These are phyloP conservation scores for Colletotrichum sansevieriae DNA, from an alignment of 2,329 filamentous ascomycete species.

Conservation along the genomic window DNA sequence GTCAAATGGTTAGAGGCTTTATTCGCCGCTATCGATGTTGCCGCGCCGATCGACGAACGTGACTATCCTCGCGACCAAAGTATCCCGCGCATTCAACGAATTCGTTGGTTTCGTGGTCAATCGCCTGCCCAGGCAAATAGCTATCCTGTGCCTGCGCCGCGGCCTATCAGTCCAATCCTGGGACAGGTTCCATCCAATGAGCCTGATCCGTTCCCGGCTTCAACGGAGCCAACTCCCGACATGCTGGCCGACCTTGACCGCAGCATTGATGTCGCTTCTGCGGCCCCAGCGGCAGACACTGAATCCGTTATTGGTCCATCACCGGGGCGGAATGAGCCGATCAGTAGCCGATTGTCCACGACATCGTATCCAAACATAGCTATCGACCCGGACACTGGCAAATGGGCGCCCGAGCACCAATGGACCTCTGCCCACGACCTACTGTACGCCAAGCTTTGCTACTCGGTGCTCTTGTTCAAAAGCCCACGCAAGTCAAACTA, in stretches of 20 bases:
- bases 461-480: slow-evolving; percentile 68
- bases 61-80: slow-evolving; percentile 73
- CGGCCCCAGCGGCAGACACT: slow-evolving; percentile 23
- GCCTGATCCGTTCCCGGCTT: slow-evolving; percentile 28
- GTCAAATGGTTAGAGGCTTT: slow-evolving; percentile 77
- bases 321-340: slow-evolving; percentile 37
- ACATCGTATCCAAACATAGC: slow-evolving; percentile 60
- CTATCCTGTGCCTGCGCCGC: slow-evolving; percentile 39
- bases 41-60: slow-evolving; percentile 78
- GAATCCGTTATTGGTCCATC: slow-evolving; percentile 40
- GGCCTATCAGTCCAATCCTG: slow-evolving; percentile 30
- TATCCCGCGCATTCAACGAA: slow-evolving; percentile 68
- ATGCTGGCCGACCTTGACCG: slow-evolving; percentile 12
- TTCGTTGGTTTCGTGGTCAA: slow-evolving; percentile 63
- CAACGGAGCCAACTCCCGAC: slow-evolving; percentile 36
- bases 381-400: slow-evolving; percentile 63
- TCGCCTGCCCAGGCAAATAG: slow-evolving; percentile 47
- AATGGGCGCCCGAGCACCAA: slow-evolving; percentile 68
- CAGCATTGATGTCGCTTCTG: neutral
- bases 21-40: slow-evolving; percentile 80
- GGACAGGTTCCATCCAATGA: slow-evolving; percentile 23
- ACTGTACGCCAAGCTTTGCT: slow-evolving; percentile 71
- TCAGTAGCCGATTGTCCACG: slow-evolving; percentile 57
- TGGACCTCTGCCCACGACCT: slow-evolving; percentile 70
- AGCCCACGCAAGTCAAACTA: slow-evolving; percentile 70